Evolutionary conservation across 352 stramenopile genomes (phyloP).

Genomic region (Phytophthora aleatoria): DNA sequence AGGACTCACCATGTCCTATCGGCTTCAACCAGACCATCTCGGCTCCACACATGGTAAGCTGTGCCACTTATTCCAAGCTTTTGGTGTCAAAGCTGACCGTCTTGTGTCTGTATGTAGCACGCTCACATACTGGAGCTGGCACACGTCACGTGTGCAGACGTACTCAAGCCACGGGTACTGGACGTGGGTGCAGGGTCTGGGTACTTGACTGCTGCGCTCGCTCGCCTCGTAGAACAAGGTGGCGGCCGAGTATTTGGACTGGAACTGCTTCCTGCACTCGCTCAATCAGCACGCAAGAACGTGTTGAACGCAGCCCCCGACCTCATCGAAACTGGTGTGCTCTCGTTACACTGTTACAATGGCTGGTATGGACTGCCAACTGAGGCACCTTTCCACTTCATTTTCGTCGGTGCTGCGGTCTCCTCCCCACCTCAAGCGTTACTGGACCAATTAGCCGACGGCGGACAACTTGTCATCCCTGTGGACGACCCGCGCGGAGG

Average conservation of each 20-base stretch:
- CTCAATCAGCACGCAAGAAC: conserved; percentile 89
- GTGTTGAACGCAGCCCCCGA: conserved; percentile 79
- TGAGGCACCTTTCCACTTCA: conserved; percentile 95
- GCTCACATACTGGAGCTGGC: conserved; percentile 78
- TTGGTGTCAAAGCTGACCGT: background rate
- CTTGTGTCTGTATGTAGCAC: conserved; percentile 42
- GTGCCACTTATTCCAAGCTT: background rate
- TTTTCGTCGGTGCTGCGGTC: conserved; percentile 96
- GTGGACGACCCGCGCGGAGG: conserved; percentile 79
- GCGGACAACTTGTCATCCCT: conserved; percentile 93
- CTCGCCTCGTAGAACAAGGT: conserved; percentile 70
- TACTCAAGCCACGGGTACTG: conserved; percentile 74
- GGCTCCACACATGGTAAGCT: conserved; percentile 82
- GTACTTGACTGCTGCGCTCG: conserved; percentile 94
- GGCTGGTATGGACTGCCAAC: conserved; percentile 92
- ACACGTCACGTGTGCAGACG: conserved; percentile 45
- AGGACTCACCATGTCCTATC: conserved; percentile 84
- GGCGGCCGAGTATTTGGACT: conserved; percentile 86
- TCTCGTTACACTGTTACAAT: conserved; percentile 73
- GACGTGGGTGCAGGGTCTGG: conserved; percentile 95
- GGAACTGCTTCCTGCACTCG: conserved; percentile 86
- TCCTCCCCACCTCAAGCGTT: conserved; percentile 85
- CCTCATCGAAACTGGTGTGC: conserved; percentile 67
- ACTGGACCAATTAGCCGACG: conserved; percentile 89
- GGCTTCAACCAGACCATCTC: conserved; percentile 91